Conservation (phyloP, 2,329 filamentous ascomycete species). For the Dryadomyces quercivorus region DNA sequence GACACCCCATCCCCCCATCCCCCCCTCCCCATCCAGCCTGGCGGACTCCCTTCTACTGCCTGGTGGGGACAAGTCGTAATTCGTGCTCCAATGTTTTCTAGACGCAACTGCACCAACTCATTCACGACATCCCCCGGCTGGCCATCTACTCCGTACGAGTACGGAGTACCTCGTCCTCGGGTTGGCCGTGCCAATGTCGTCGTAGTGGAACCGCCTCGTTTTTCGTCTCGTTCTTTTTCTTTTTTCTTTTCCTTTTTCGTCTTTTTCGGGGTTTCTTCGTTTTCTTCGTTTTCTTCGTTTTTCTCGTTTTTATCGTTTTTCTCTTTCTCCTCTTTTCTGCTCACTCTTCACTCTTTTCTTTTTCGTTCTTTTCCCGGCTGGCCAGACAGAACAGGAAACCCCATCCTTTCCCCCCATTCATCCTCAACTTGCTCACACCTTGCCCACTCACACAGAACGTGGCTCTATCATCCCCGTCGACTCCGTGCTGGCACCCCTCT, state of each 20-base stretch:
- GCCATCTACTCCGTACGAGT: no score
- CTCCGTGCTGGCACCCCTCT: no score
- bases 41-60: background rate
- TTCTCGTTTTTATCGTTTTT: background rate
- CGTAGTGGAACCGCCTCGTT: background rate
- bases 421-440: background rate
- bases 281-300: background rate
- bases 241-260: background rate
- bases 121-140: no score
- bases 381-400: no score
- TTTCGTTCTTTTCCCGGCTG: background rate
- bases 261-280: background rate
- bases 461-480: no score
- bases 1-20: no score
- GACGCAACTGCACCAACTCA: no score
- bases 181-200: background rate
- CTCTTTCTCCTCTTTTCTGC: no score
- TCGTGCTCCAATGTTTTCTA: background rate
- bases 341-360: background rate
- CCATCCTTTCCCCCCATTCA: background rate
- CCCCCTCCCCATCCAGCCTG: background rate
- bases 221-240: background rate
- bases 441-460: no score
- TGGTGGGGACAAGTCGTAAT: background rate
- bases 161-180: no score